Base-by-base conservation (phyloP, 495 filamentous ascomycete species). In the Chaetomidium leptoderma region DNA sequence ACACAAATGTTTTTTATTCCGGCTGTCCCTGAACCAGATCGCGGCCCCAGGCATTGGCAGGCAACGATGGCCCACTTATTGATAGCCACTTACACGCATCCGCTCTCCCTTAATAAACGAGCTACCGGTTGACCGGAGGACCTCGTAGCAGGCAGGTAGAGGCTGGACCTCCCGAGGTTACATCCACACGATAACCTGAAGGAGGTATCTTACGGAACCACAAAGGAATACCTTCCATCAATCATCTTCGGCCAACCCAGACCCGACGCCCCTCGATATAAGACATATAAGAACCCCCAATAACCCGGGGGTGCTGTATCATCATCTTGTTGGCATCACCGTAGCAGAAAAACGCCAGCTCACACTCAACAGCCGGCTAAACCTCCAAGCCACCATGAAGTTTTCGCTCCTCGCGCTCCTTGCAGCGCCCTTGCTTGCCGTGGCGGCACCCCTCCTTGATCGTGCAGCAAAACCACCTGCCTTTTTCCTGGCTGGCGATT, bases 401-500 rank as follows among this genome's bases (percentile, higher is more conserved):
- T 14, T 23, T 3, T 50, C 17, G 13, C 17, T 36, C 5, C 29
- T 35, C 29, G 19, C 46, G 29, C n/a, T 33, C 30, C 17, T 35
- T 24, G 29, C 46, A n/a, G 29, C 46, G 17, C 17, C 46, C n/a
- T 50, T 21, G 7, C 29, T 50, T 14, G 30, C 46, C 46, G 23
- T 35, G 30, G 46, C 46, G 29, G 29, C 27, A 9, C 26, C 17
- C 46, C 8, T 16, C 8, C n/a, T 23, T 8, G 11, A 14, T 21
- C 7, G 46, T 13, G 4, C 2, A 36, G 29, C 17, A 21, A 50
- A 36, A 8, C 29, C 46, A 11, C 26, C 46, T 33, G 46, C 29
- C 29, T 51, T 51, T 21, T 51, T 51, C 32, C 48, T 51, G 32
- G 48, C 48, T 19, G 48, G 48, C 26, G 48, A 51, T 37, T 51